Base-by-base conservation (phyloP, 257 asterid genomes). In the Salvia miltiorrhiza region DNA sequence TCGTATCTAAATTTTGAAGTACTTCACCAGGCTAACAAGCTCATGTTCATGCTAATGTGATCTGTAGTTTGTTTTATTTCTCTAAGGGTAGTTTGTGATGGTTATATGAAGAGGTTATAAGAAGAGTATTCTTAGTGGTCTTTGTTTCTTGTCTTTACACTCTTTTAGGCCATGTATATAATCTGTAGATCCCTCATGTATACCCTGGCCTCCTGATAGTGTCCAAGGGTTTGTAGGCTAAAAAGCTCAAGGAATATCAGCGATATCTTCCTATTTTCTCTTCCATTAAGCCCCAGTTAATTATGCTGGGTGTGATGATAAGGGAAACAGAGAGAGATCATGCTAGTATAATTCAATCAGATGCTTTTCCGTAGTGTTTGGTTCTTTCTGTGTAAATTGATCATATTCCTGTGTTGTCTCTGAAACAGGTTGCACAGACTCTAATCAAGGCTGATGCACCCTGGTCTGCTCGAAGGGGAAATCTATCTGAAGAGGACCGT, bases 391-490 rank as follows among this genome's bases (percentile, higher is more conserved):
- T n/a, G n/a, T n/a, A 45, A 16, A 24, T 47, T 73, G 48, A 76
- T 32, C 28, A 40, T 49, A 69, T 60, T 19, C 30, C 9, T 61
- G 44, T 64, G 57, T 66, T 72, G 30, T 45, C 63, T 53, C 37
- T 71, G 80, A 58, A 71, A 69, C 86, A 91, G 98, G 88, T 73
- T 55, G 65, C 95, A 53, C 78, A 90, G 8, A 77, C 93, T 72
- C 77, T 94, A 57, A 77, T 81, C 71, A 94, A 91, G 83, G 99
- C 99, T 47, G 96, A 94, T 48, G 85, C 78, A 44, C 97, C 99
- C 49, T 94, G 99, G 99, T 89, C 99, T 71, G 97, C 74, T 78
- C 78, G 82, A 53, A 89, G 88, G 79, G 97, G 93, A 45, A 82
- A 48, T 79, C 89, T 91, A 21, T 94, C 99, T 32, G 99, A 94